Conservation (phyloP, 306 rosid genomes). For the Prosopis cineraria region DNA sequence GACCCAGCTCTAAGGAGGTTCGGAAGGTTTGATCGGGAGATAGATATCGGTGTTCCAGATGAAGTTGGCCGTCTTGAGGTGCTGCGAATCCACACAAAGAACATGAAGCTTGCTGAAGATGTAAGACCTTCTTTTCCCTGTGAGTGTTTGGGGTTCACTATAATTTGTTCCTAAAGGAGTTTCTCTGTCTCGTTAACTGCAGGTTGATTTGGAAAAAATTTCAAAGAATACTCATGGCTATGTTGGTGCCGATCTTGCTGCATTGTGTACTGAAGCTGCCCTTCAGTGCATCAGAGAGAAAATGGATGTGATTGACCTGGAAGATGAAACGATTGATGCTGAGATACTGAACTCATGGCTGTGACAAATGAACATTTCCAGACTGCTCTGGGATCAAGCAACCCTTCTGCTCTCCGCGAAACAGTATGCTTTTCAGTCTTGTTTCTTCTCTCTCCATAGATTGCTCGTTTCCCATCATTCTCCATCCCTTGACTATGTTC, state of each 20-base stretch:
- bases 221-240: constrained; percentile 68
- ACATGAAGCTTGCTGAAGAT: constrained; percentile 76
- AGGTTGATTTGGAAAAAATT: constrained; percentile 74
- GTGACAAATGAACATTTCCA: constrained; percentile 75
- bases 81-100: constrained; percentile 79
- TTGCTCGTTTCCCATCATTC: no score
- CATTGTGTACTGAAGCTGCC: constrained; percentile 77
- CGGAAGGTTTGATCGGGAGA: constrained; percentile 82
- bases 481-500: background rate
- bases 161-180: background rate
- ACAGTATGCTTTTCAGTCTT: constrained; percentile 47
- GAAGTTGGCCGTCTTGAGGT: constrained; percentile 79
- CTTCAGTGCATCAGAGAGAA: constrained; percentile 79
- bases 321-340: constrained; percentile 78
- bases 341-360: constrained; percentile 78
- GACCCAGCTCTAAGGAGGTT: constrained; percentile 80
- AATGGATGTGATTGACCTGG: constrained; percentile 77
- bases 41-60: constrained; percentile 76
- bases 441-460: background rate
- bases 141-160: background rate
- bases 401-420: constrained; percentile 78
- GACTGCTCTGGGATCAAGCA: constrained; percentile 78
- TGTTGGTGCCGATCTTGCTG: constrained; percentile 78
- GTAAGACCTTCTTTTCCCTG: constrained; percentile 33
- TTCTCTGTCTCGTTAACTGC: background rate